These are phyloP conservation scores for Colletotrichum higginsianum DNA, from an alignment of 2,329 filamentous ascomycete species.

Conservation along the genomic window DNA sequence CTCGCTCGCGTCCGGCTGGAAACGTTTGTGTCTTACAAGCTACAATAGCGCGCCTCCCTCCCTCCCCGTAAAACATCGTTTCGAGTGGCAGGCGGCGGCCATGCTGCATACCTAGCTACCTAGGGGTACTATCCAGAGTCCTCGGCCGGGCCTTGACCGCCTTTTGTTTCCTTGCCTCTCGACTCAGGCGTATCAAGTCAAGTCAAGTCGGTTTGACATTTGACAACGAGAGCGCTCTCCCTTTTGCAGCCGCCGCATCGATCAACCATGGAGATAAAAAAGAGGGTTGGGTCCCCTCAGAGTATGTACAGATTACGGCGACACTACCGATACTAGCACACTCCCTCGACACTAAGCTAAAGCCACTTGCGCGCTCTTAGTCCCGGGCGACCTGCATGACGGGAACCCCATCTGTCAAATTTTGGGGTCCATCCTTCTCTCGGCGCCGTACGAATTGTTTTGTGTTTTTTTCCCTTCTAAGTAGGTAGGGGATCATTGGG, in stretches of 20 bases:
- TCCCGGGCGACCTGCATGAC: conserved; percentile 6
- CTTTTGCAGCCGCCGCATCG: neutral
- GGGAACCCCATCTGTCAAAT: conserved; percentile 16
- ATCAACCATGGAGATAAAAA: neutral
- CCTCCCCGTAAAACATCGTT: neutral
- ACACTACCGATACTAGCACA: neutral
- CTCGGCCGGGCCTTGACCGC: neutral
- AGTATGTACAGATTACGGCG: neutral
- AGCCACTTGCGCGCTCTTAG: conserved; percentile 6
- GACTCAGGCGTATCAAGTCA: neutral
- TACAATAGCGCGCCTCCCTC: neutral
- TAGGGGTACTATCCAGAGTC: too few species aligned
- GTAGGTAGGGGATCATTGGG: too few species aligned
- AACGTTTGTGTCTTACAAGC: conserved; percentile 2
- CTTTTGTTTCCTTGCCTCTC: neutral
- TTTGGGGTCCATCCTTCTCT: conserved; percentile 1
- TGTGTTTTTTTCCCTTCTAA: neutral
- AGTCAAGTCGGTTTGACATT: too few species aligned
- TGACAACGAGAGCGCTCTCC: too few species aligned
- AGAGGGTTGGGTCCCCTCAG: too few species aligned
- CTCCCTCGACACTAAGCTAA: neutral
- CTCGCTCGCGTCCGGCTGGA: neutral
- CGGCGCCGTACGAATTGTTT: neutral
- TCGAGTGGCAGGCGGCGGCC: neutral
- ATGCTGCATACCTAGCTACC: neutral